These are phyloP conservation scores for Hyphopichia homilentoma DNA, from an alignment of 805 yeast species.

Conservation along the genomic window DNA sequence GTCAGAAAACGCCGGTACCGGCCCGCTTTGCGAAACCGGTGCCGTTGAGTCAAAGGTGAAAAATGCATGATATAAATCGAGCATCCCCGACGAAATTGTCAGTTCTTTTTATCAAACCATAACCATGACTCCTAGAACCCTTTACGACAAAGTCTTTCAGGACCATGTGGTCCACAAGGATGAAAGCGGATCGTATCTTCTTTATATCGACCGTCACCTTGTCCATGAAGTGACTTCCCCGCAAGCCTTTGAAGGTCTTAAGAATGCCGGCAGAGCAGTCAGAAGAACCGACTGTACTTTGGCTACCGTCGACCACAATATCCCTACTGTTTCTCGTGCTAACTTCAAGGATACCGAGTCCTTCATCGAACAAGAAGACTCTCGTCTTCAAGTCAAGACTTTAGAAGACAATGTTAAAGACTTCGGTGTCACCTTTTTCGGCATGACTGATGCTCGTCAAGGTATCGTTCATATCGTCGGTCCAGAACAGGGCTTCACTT, in stretches of 20 bases:
- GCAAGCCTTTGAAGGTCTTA: constrained; percentile 96
- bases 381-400: constrained; percentile 88
- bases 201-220: constrained; percentile 94
- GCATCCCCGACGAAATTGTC: too few relatives aligned
- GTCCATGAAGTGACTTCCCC: constrained; percentile 99
- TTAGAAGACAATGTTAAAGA: constrained; percentile 89
- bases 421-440: constrained; percentile 87
- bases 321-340: constrained; percentile 88
- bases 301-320: constrained; percentile 95
- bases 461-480: constrained; percentile 99
- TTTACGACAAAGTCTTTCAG: constrained; percentile 94
- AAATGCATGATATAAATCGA: too few relatives aligned
- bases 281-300: constrained; percentile 91
- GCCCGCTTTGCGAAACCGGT: too few relatives aligned
- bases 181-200: constrained; percentile 78
- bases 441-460: constrained; percentile 92
- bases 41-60: too few relatives aligned
- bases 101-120: too few relatives aligned
- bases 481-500: constrained; percentile 97
- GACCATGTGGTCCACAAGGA: constrained; percentile 92
- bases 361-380: constrained; percentile 87
- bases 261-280: constrained; percentile 80
- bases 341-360: constrained; percentile 68
- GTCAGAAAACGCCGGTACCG: too few relatives aligned
- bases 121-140: constrained; percentile 77